A percentile compares a stretch with the other conserved stretches of the same genome.
Conservation (phyloP, 192 early-diverging fungal species). For the Neocallimastix lanati region DNA sequence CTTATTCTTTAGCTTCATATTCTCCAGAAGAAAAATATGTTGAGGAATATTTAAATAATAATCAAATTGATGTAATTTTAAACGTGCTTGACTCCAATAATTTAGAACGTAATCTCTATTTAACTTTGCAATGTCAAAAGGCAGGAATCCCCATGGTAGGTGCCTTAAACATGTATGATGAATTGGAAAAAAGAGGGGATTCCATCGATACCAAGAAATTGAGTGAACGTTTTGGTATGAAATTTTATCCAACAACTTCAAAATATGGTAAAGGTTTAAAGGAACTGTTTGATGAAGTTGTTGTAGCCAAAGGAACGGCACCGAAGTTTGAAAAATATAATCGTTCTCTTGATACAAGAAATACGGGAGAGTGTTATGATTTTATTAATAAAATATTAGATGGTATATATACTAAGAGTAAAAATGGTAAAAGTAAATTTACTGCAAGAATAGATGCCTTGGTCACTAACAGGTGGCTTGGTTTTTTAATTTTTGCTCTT, state of each 20-base stretch:
- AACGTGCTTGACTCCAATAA: not conserved
- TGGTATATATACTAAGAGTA: not conserved
- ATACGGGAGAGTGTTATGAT: not conserved
- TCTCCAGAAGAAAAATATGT: too few species aligned
- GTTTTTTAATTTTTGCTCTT: not conserved
- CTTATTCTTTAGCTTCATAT: too few species aligned
- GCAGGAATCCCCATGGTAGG: not conserved
- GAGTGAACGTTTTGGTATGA: not conserved
- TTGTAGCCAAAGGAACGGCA: not conserved
- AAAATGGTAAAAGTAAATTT: not conserved
- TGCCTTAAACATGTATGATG: not conserved
- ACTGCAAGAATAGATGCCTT: not conserved
- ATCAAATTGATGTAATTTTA: not conserved
- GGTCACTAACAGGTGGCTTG: not conserved
- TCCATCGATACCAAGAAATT: not conserved
- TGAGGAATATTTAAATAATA: not conserved
- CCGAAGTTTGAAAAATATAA: not conserved
- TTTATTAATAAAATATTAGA: not conserved
- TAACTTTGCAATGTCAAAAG: too few species aligned
- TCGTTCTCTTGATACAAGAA: not conserved
- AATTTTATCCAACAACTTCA: not conserved
- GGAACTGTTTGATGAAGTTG: not conserved
- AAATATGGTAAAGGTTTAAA: not conserved
- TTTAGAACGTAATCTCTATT: too few species aligned
- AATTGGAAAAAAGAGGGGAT: too few species aligned